Base-by-base conservation (phyloP, 2,329 filamentous ascomycete genomes). In the Beauveria scarabaeidicola region DNA sequence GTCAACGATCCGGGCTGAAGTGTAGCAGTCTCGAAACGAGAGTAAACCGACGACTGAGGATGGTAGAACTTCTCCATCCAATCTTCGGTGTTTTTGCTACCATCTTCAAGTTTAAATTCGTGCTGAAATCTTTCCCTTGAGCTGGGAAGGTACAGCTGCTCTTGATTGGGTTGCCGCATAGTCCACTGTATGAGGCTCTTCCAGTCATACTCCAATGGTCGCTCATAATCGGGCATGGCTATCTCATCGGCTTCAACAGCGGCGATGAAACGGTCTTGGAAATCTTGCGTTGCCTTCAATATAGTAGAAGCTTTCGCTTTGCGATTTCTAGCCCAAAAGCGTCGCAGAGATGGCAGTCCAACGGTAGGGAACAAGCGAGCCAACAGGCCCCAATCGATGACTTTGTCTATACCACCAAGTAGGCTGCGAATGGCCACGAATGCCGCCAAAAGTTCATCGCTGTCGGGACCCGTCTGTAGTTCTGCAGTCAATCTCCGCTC, bases 141-240 rank as follows among this genome's bases (percentile, higher is more conserved):
- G 3, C 69, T 67, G 1, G 83, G 84, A 2, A 87, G 75, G 23
- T 76, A 69, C 38, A 79, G 66, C 0, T 75, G 75, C 58, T 78
- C 74, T 32, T 76, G 71, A 0, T 73, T 73, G 25, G 77, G 72
- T 4, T 82, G 80, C 23, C 78, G 75, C 63, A 83, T 74, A 1
- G 85, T 80, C 89, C 89, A 93, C 40, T 80, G 76, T 51, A 91
- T 80, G 6, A 92, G 71, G 5, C 69, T 71, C 10, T 76, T 72
- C 88, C 89, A 91, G 67, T 92, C 86, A 61, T 90, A 90, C 1
- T 79, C 78, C 43, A 80, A 70, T 0, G 85, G 77, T 50, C 87
- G 73, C 54, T 88, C 78, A 63, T 82, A 89, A 68, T 90, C 76
- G 21, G 92, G 76, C 2, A 76, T 70, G 1, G 84, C 79, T 1